Conservation (phyloP, 192 early-diverging fungal genomes). For the Backusella australiensis region DNA sequence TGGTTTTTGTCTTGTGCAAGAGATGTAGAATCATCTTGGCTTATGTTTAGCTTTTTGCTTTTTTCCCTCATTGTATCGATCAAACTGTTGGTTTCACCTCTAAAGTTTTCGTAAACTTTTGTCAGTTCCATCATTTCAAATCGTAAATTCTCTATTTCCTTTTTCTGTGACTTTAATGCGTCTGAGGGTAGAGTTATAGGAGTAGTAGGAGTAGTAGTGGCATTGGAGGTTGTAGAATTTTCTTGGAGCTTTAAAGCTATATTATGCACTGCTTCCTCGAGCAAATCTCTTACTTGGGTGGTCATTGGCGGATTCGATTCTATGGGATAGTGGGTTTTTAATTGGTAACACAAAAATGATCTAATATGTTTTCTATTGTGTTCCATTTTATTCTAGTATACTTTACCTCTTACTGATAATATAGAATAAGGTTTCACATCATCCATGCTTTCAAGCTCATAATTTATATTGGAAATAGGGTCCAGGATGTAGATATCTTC, state of each 20-base stretch:
- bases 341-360: not conserved
- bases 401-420: slow-evolving; percentile 31
- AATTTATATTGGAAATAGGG: slow-evolving; percentile 43
- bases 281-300: not conserved
- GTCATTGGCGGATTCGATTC: not conserved
- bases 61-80: not conserved
- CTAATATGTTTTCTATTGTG: not conserved
- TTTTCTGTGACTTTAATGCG: not conserved
- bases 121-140: not conserved
- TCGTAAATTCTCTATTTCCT: not conserved
- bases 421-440: slow-evolving; percentile 58
- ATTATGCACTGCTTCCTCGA: not conserved
- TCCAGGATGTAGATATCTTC: slow-evolving; percentile 61
- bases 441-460: slow-evolving; percentile 59
- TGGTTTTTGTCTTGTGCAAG: not conserved
- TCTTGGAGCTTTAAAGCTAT: not conserved
- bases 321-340: not conserved
- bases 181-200: not conserved
- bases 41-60: not conserved
- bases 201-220: not conserved
- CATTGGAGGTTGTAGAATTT: not conserved
- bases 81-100: not conserved
- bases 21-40: not conserved
- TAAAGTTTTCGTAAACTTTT: not conserved
- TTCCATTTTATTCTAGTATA: not conserved